Base-by-base conservation (phyloP, 805 yeast genomes). In the Crinitomyces ghanaensis region DNA sequence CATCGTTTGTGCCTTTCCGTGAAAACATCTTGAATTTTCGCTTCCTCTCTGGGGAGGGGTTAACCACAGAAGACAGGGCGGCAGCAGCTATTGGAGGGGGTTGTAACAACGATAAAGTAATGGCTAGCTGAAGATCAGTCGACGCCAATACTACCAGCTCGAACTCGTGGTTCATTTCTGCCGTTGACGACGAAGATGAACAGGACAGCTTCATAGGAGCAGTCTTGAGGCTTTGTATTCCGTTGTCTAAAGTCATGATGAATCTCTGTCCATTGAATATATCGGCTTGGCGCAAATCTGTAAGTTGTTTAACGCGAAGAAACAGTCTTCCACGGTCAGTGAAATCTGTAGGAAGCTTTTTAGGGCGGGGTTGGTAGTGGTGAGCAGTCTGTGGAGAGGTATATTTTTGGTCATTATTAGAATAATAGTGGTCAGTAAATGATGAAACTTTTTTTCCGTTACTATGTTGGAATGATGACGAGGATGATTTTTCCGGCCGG, bases 181-280 rank as follows among this genome's bases (percentile, higher is more conserved):
- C n/a, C n/a, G n/a, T n/a, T n/a, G n/a, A n/a, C n/a, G n/a, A n/a
- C n/a, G n/a, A n/a, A n/a, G n/a, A n/a, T n/a, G n/a, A n/a, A n/a
- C n/a, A n/a, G n/a, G n/a, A n/a, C 27, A 34, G 17, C 16, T 28
- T 39, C 26, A 56, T 41, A 54, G 67, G 67, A 8, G 75, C 70
- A 0, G 93, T 83, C 30, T 72, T 70, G 35, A 81, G 67, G 35
- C 81, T 69, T 48, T 84, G 91, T 19, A 75, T 70, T 2, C 93
- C 91, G 50, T 83, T 84, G 51, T 83, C 95, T 40, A 76, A 57
- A 15, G 57, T 53, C 20, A 74, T 46, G 22, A 62, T 58, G 53
- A 74, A 68, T 12, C 58, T 54, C 23, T 64, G 51, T 36, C 68
- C 67, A 6, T 45, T 43, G 9, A 22, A n/a, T 15, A 37, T 41